Evolutionary conservation across 2,329 filamentous ascomycete species (phyloP).

Genomic region (Beauveria sp.): DNA sequence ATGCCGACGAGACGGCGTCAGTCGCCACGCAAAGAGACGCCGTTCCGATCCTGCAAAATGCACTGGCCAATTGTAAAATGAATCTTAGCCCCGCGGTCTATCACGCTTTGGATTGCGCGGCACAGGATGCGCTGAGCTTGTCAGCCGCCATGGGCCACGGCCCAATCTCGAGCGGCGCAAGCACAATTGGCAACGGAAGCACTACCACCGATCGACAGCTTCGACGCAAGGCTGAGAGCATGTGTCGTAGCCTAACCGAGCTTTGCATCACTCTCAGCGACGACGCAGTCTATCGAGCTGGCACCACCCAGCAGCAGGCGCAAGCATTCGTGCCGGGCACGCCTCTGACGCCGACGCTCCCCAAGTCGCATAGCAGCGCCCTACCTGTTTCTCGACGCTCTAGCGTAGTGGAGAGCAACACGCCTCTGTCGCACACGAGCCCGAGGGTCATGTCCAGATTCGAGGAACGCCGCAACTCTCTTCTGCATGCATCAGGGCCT

Average conservation of each 20-base stretch:
- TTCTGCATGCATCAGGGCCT: conserved; percentile 37
- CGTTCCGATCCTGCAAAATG: conserved; percentile 73
- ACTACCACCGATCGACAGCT: conserved; percentile 72
- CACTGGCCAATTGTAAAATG: conserved; percentile 68
- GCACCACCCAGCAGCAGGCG: not conserved
- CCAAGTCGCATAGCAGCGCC: conserved; percentile 31
- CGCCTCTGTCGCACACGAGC: conserved; percentile 32
- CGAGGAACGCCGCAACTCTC: conserved; percentile 44
- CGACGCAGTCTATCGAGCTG: conserved; percentile 31
- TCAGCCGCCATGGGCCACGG: conserved; percentile 70
- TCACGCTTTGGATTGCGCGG: conserved; percentile 70
- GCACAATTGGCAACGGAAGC: conserved; percentile 47
- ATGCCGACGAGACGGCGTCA: conserved; percentile 31
- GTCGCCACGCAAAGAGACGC: conserved; percentile 45
- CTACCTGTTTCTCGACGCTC: conserved; percentile 32
- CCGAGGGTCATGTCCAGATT: conserved; percentile 43
- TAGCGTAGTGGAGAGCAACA: conserved; percentile 34
- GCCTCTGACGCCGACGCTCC: conserved; percentile 38
- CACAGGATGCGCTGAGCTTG: conserved; percentile 71
- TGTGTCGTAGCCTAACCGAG: conserved; percentile 89
- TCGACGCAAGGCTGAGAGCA: conserved; percentile 81
- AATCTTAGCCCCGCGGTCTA: conserved; percentile 66
- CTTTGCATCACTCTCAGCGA: conserved; percentile 78
- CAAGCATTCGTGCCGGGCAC: conserved; percentile 8
- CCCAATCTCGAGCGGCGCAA: conserved; percentile 59